Evolutionary conservation across 2,329 filamentous ascomycete species (phyloP), one percentile per base, ranked within the genome.

Genomic region (Juglanconis oblonga): DNA sequence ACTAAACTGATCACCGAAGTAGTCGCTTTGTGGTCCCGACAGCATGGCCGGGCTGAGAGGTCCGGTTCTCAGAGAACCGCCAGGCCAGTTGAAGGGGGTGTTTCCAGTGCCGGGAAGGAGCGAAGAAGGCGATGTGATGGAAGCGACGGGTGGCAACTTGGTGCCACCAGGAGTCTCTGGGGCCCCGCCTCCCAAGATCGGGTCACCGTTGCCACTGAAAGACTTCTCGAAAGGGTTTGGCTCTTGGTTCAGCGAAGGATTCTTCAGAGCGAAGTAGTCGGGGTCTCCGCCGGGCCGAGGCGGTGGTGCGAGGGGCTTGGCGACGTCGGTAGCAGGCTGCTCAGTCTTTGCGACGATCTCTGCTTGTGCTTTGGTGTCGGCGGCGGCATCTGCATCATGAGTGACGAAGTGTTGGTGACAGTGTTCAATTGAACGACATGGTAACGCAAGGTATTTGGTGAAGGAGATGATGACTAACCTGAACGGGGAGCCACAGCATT

Each of bases 211-310:
- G 57, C 78, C 78, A 63, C 84, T 87, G 73, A 99, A 99, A 6
- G 94, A 97, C 76, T 95, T 91, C 74, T 98, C 95, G 70, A 99
- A 98, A 8, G 95, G 94, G 75, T 99, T 98, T 62, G 92, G 92
- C 79, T 98, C 95, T 73, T 90, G 84, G 68, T 85, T 88, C 72
- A 92, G 75, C 56, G 81, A 82, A 9, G 76, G 77, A 67, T 83
- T 81, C 64, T 83, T 79, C 61, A 79, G 81, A 55, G 83, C 82
- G 73, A 91, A 92, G 75, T 89, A 91, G 70, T 92, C 88, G 51
- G 86, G 65, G 64, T 70, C 83, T 82, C 31, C 45, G 64, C 77
- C 77, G 58, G 87, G 84, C 74, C 87, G 87, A 61, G 88, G 88
- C 58, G 89, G 88, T 67, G 88, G 88, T 66, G 87, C 87, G 70